Evolutionary conservation across 2,329 filamentous ascomycete genomes (phyloP).

Genomic region (Diaporthe citriasiana): DNA sequence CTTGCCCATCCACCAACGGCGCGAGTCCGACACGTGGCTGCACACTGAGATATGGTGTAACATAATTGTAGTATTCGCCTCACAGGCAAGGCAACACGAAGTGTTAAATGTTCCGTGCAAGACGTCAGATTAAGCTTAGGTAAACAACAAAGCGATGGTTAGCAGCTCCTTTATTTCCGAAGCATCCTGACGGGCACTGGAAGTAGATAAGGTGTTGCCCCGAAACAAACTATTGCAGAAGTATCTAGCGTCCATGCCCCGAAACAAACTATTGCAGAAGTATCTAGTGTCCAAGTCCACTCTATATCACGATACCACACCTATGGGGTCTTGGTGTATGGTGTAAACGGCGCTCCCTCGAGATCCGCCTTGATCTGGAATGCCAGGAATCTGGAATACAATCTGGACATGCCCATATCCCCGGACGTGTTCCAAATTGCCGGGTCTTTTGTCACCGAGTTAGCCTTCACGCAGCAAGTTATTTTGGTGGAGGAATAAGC

Average conservation of each 20-base stretch:
- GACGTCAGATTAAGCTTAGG: neutral
- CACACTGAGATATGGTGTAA: neutral
- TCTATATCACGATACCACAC: neutral
- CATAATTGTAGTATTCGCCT: conserved; percentile 11
- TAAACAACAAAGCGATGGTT: neutral
- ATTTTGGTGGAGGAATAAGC: fast-evolving
- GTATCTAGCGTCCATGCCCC: neutral
- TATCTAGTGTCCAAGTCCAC: neutral
- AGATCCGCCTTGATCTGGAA: conserved; percentile 13
- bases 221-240: neutral
- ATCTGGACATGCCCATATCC: neutral
- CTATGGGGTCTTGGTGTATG: neutral
- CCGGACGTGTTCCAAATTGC: neutral
- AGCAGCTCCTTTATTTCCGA: neutral
- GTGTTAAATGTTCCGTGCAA: neutral
- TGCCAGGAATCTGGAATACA: neutral
- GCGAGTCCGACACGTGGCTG: conserved; percentile 24
- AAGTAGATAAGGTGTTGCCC: neutral
- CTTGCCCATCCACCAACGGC: conserved; percentile 1
- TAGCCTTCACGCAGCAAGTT: neutral
- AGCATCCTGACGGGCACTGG: neutral
- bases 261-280: neutral
- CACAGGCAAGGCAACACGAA: neutral
- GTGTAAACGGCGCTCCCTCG: neutral
- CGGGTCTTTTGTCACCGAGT: neutral